Percentiles rank a stretch among this genome's conserved stretches.
Conservation (phyloP, 129 eudicot species). For the Flaveria brownii region DNA sequence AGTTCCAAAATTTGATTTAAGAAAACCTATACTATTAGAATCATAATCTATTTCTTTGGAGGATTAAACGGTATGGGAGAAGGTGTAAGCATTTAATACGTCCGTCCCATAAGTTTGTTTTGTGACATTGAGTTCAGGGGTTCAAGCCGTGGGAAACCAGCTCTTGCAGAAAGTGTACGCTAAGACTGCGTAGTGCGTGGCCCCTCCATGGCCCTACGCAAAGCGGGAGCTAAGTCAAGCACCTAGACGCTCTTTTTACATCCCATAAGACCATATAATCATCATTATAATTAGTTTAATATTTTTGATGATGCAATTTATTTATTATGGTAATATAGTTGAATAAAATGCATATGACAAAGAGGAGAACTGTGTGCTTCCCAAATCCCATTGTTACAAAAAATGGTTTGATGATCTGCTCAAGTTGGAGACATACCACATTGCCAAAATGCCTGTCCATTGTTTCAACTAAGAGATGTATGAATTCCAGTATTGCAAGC, state of each 20-base stretch:
- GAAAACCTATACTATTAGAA: neutral
- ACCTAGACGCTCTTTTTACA: neutral
- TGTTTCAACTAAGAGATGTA: constrained; percentile 75
- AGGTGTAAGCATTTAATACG: neutral
- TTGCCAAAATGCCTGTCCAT: constrained; percentile 93
- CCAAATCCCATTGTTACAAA: neutral
- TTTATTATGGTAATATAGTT: too few species aligned
- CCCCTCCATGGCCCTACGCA: too few species aligned
- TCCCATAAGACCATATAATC: neutral
- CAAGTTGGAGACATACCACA: constrained; percentile 52
- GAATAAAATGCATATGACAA: neutral
- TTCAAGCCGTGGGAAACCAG: too few species aligned
- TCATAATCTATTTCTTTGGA: neutral
- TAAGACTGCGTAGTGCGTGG: too few species aligned
- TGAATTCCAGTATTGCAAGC: constrained; percentile 82
- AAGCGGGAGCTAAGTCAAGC: too few species aligned
- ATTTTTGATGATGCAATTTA: neutral
- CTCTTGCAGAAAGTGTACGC: too few species aligned
- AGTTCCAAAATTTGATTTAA: too few species aligned
- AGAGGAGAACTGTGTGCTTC: neutral
- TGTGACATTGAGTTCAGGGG: too few species aligned
- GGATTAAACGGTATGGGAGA: neutral
- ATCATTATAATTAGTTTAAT: neutral
- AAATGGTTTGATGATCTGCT: neutral
- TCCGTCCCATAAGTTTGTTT: too few species aligned